phyloP scores from a whole-genome alignment of 2,329 filamentous ascomycete genomes.

The Periconia digitata region DNA sequence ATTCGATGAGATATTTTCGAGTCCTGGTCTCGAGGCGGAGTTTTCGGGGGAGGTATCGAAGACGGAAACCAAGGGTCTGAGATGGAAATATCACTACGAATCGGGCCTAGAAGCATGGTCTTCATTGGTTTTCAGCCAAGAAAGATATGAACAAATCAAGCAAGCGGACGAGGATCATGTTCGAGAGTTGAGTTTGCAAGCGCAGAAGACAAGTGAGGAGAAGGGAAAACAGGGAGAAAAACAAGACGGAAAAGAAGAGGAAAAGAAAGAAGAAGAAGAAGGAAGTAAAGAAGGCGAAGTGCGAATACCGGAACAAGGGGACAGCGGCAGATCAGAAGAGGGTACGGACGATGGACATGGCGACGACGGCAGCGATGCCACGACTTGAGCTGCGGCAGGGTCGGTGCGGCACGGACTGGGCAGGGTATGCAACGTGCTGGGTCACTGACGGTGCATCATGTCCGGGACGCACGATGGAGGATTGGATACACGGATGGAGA shows the following conservation, averaged over 20 bases:
- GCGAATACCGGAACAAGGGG: too few species aligned
- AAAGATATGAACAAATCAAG: slow-evolving; percentile 3
- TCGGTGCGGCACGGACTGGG: not conserved
- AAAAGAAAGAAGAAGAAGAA: not conserved
- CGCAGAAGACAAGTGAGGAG: not conserved
- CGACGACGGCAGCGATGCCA: not conserved
- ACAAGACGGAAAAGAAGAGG: not conserved
- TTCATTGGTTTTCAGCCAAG: slow-evolving; percentile 12
- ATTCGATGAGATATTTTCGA: not conserved
- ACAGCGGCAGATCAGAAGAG: not conserved
- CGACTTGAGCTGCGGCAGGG: not conserved
- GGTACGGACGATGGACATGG: not conserved
- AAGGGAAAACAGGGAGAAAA: not conserved
- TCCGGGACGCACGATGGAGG: too few species aligned
- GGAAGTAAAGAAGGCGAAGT: too few species aligned
- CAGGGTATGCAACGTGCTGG: not conserved
- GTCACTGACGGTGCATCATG: not conserved
- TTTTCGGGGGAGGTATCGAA: not conserved
- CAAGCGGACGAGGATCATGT: not conserved
- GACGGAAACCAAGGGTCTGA: slow-evolving; percentile 1
- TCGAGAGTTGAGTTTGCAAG: not conserved
- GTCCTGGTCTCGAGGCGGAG: not conserved
- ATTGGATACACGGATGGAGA: not conserved
- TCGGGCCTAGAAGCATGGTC: slow-evolving; percentile 19
- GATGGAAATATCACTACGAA: slow-evolving; percentile 26